Evolutionary conservation across 352 stramenopile species (phyloP).

Genomic region (Phytophthora brassicae): DNA sequence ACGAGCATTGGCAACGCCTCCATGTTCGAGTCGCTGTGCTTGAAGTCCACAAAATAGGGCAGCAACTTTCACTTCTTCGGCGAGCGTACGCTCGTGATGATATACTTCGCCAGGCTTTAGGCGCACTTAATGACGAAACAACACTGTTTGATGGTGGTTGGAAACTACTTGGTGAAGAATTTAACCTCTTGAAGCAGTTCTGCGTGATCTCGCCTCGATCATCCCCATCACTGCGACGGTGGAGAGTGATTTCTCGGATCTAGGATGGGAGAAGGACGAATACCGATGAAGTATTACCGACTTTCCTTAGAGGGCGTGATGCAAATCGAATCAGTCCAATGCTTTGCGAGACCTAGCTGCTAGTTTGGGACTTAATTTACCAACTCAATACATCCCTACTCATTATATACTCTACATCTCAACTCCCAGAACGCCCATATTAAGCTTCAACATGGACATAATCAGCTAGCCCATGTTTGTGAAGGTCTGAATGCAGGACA

Average conservation of each 20-base stretch:
- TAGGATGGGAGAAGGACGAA: background rate
- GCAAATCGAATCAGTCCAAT: no score
- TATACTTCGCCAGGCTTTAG: background rate
- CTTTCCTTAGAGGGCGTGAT: background rate
- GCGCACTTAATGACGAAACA: background rate
- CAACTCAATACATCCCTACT: no score
- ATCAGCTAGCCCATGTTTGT: no score
- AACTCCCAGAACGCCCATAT: no score
- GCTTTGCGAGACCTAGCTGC: no score
- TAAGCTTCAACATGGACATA: no score
- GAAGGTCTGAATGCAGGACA: no score
- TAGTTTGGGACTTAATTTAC: no score
- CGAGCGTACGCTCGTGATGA: background rate
- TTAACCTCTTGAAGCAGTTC: background rate
- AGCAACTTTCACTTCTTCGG: background rate
- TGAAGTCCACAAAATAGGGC: background rate
- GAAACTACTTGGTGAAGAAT: background rate
- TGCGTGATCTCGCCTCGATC: background rate
- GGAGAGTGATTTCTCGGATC: slow-evolving; percentile 1
- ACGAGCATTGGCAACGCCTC: no score
- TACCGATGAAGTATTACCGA: background rate
- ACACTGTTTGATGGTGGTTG: background rate
- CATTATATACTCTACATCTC: no score
- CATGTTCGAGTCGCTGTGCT: no score
- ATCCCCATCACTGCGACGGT: background rate